Base-by-base conservation (phyloP, 805 yeast genomes). In the Lachancea cidri region DNA sequence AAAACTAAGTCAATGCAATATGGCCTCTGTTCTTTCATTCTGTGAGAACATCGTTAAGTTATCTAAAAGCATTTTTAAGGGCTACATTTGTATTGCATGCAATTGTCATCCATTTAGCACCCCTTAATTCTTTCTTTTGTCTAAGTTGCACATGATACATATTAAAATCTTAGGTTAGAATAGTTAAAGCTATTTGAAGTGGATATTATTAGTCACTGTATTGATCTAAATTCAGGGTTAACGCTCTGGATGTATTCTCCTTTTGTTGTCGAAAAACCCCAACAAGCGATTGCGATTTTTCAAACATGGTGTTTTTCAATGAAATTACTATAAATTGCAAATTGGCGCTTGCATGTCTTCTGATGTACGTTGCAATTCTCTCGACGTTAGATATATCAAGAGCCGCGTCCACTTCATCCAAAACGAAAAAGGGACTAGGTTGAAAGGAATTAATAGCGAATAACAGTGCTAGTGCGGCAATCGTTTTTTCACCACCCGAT, bases 321-420 rank as follows among this genome's bases (percentile, higher is more conserved):
- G 95, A 84, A 46, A 93, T 93, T 34, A 93, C 96, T 60, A 93
- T 87, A 54, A 91, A 87, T 58, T 93, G 98, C 60, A 86, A 79
- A 33, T 77, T 73, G 2, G 87, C 83, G 18, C 86, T 83, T 2
- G 91, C 80, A 52, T 83, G 80, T 45, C 74, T 76, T 38, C 73
- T 73, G 45, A 93, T 86, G 58, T 89, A 93, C 44, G 78, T 79
- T n/a, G 96, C 96, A 43, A 93, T 81, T 54, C 79, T 78, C 40
- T 77, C 77, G 17, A 93, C 96, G 55, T 93, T 93, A 17, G 86
- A 79, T 45, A 85, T 81, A 63, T 93, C 98, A 44, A 93, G 73
- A 0, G 98, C 98, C 0, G 98, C 98, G 66, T 93, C 98, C n/a
- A 93, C 88, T 64, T 93, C 98, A 61, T 93, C 98, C 33, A 93